phyloP scores from a whole-genome alignment of 495 filamentous ascomycete species.

The Bryoglossum gracile region DNA sequence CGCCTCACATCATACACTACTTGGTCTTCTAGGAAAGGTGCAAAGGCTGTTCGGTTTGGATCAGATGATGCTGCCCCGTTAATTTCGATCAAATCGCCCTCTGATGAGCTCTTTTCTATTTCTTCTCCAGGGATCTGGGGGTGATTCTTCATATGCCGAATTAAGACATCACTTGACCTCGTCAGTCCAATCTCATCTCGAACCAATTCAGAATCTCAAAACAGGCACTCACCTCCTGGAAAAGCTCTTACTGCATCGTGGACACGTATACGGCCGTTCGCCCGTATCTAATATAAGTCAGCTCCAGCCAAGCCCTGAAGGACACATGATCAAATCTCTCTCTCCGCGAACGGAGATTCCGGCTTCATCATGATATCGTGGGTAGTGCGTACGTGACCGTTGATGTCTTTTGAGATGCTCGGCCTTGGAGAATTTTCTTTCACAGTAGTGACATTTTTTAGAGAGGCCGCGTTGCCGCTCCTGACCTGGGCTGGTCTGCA shows the following conservation, averaged over 20 bases:
- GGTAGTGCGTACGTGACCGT: conserved; percentile 39
- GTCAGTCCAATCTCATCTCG: conserved; percentile 6
- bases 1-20: conserved; percentile 13
- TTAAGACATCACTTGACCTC: conserved; percentile 41
- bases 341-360: no score
- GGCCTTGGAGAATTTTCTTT: conserved; percentile 46
- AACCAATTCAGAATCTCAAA: background rate
- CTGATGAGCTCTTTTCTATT: conserved; percentile 20
- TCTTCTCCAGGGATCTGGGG: conserved; percentile 23
- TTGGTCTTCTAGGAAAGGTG: conserved; percentile 5
- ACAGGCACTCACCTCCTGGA: conserved; percentile 40
- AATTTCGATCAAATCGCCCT: conserved; percentile 20
- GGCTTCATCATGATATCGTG: no score
- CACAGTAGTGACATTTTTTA: conserved; percentile 45
- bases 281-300: conserved; percentile 37
- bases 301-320: no score
- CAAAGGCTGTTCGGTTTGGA: conserved; percentile 3
- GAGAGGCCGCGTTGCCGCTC: conserved; percentile 22
- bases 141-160: conserved; percentile 39
- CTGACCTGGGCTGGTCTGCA: conserved; percentile 7
- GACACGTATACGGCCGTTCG: conserved; percentile 47
- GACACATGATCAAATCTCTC: no score
- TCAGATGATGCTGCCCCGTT: conserved; percentile 9
- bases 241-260: conserved; percentile 45
- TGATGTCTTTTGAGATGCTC: conserved; percentile 50